Conservation (phyloP, 2,329 filamentous ascomycete genomes). For the Pseudocercospora musae region DNA sequence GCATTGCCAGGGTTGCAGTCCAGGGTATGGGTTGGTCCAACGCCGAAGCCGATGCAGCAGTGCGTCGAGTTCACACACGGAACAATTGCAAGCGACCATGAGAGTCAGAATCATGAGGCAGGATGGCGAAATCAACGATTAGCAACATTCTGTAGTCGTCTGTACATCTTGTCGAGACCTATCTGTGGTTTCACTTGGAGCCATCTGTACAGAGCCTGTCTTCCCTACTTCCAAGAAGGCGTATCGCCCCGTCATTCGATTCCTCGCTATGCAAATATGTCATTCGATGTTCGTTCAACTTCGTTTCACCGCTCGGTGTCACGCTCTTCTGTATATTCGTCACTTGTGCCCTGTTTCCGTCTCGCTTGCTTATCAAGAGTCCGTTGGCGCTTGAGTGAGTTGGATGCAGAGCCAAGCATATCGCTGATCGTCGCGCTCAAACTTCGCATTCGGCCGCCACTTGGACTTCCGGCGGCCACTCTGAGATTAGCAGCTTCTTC, state of each 20-base stretch:
- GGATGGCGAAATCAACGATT: background rate
- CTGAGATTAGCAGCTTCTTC: conserved; percentile 18
- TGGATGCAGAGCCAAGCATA: conserved; percentile 20
- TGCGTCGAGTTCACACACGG: background rate
- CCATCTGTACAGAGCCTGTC: background rate
- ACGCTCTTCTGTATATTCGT: background rate
- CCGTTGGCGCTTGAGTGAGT: conserved; percentile 13
- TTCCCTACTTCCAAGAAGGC: background rate
- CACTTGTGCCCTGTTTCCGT: background rate
- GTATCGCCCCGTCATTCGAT: background rate
- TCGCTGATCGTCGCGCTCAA: conserved; percentile 29
- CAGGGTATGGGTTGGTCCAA: background rate
- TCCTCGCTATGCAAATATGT: background rate
- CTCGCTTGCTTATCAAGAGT: conserved; percentile 8
- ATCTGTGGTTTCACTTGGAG: background rate
- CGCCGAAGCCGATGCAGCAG: background rate
- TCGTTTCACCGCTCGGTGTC: background rate
- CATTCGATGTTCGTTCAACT: background rate
- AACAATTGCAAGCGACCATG: background rate
- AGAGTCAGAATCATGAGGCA: background rate
- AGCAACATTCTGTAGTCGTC: background rate
- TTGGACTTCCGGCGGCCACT: conserved; percentile 17
- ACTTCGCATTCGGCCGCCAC: conserved; percentile 21
- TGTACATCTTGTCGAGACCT: background rate
- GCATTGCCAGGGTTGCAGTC: background rate